A percentile compares a stretch with the other conserved stretches of the same genome.
phyloP scores from a whole-genome alignment of 2,329 filamentous ascomycete genomes.

The Ophiostoma novo-ulmi region DNA sequence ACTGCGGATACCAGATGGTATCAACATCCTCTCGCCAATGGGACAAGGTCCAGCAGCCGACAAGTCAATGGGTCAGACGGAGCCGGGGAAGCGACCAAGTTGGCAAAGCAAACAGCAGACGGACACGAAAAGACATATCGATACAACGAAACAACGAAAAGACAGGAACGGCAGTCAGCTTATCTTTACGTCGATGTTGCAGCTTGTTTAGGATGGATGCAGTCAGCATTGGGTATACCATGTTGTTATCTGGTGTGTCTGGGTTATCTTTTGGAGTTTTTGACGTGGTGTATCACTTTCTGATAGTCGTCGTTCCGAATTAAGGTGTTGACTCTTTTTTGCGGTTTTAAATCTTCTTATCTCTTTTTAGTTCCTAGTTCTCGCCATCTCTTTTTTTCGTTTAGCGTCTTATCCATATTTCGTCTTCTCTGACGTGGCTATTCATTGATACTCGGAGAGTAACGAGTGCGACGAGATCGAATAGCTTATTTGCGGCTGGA shows the following conservation, averaged over 20 bases:
- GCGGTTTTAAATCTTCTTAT: background rate
- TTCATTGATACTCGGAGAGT: background rate
- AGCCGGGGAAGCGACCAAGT: background rate
- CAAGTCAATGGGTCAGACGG: background rate
- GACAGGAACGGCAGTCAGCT: conserved; percentile 1
- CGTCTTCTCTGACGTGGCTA: background rate
- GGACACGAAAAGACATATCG: background rate
- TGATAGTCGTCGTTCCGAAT: background rate
- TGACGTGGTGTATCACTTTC: background rate
- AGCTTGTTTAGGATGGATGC: background rate
- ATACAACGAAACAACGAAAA: background rate
- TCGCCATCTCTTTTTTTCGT: background rate
- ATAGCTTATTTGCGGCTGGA: background rate
- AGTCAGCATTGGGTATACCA: conserved; percentile 4
- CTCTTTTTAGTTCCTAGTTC: background rate
- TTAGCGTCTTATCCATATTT: background rate
- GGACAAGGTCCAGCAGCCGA: background rate
- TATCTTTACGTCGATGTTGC: background rate
- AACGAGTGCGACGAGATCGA: background rate
- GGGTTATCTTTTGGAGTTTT: background rate
- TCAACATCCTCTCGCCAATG: background rate
- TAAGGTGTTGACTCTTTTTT: background rate
- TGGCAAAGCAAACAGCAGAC: background rate
- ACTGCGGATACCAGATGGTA: background rate
- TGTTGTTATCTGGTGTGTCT: background rate